Percentiles rank a stretch among this genome's conserved stretches.
These are phyloP conservation scores for Coprinopsis cinerea DNA, from an alignment of 768 basidiomycete genomes.

Conservation along the genomic window DNA sequence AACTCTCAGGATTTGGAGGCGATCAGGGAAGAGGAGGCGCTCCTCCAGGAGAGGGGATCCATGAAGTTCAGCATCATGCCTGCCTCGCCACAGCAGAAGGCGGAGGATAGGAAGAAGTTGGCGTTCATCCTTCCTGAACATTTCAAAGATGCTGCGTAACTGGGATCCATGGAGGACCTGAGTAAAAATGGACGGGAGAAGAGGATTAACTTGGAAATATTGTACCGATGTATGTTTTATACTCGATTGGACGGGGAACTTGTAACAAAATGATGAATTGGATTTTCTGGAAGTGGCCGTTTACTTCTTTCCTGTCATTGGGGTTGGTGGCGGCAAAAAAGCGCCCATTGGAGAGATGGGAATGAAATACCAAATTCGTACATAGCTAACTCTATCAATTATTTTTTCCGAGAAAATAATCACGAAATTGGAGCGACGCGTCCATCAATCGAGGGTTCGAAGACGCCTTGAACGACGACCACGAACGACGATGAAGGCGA, in stretches of 20 bases:
- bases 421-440: too few relatives aligned
- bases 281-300: too few relatives aligned
- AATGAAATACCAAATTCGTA: too few relatives aligned
- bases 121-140: slow-evolving; percentile 75
- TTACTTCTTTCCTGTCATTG: too few relatives aligned
- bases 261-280: too few relatives aligned
- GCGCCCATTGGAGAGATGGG: too few relatives aligned
- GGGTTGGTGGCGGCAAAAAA: too few relatives aligned
- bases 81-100: slow-evolving; percentile 42
- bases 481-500: slow-evolving; percentile 26
- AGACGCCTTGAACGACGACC: neutral
- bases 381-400: neutral
- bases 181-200: too few relatives aligned
- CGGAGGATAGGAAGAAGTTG: slow-evolving; percentile 63
- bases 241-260: too few relatives aligned
- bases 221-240: too few relatives aligned
- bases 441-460: neutral
- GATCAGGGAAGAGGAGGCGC: slow-evolving; percentile 28
- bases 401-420: neutral
- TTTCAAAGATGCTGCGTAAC: slow-evolving; percentile 32
- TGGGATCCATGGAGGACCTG: neutral
- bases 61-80: slow-evolving; percentile 90
- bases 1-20: slow-evolving; percentile 30
- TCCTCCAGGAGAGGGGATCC: slow-evolving; percentile 67
- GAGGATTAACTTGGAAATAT: too few relatives aligned